Evolutionary conservation across 2,329 filamentous ascomycete genomes (phyloP).

Genomic region (Fusarium liriodendri): DNA sequence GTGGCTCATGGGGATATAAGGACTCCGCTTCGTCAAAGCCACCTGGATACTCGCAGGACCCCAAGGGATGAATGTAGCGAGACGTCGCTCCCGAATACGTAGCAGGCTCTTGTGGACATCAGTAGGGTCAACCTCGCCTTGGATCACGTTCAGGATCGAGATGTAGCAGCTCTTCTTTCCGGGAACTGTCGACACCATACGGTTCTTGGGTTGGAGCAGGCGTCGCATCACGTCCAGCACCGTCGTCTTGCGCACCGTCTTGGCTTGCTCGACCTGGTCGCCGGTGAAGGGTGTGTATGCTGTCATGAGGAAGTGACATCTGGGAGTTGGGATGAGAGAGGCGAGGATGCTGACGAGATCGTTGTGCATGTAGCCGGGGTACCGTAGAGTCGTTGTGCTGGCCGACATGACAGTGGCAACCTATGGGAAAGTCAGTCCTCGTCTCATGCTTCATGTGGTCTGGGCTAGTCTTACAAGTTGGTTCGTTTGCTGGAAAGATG

Average conservation of each 20-base stretch:
- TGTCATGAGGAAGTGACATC: conserved; percentile 98
- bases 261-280: conserved; percentile 95
- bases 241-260: conserved; percentile 97
- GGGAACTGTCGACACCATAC: conserved; percentile 97
- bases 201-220: conserved; percentile 95
- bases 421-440: conserved; percentile 50
- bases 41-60: conserved; percentile 98
- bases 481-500: conserved; percentile 97
- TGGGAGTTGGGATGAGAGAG: conserved; percentile 93
- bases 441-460: neutral
- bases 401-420: conserved; percentile 98
- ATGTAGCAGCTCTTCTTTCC: conserved; percentile 99
- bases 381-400: conserved; percentile 94
- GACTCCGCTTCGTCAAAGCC: conserved; percentile 94
- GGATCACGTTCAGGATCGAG: conserved; percentile 98
- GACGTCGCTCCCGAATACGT: conserved; percentile 90
- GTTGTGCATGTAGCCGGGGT: conserved; percentile 99
- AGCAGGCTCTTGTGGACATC: conserved; percentile 98
- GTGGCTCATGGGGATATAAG: conserved; percentile 93
- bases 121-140: conserved; percentile 97
- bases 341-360: conserved; percentile 97
- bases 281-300: conserved; percentile 98
- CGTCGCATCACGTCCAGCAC: conserved; percentile 98
- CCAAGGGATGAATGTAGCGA: conserved; percentile 98
- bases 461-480: conserved; percentile 73